Conservation (phyloP, 1,284 basidiomycete species). For the Mycosarcoma maydis region DNA sequence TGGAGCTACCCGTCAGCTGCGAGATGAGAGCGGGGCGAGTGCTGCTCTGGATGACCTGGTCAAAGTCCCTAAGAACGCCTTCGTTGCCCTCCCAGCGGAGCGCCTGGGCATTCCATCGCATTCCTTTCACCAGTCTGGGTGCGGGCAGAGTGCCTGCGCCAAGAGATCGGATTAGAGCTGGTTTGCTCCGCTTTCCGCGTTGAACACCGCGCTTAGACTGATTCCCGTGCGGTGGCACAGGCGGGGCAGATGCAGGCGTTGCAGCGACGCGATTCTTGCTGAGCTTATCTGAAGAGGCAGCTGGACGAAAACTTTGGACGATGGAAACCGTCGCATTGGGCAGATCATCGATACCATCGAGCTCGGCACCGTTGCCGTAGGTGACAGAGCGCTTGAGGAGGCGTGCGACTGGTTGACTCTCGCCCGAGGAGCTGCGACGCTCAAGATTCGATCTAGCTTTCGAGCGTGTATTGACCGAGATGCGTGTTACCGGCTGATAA, state of each 20-base stretch:
- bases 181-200: slow-evolving; percentile 69
- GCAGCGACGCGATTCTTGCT: slow-evolving; percentile 69
- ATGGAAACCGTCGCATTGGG: slow-evolving; percentile 73
- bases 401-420: slow-evolving; percentile 69
- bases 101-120: slow-evolving; percentile 91
- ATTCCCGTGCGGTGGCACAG: background rate
- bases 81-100: slow-evolving; percentile 98
- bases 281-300: slow-evolving; percentile 60
- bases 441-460: slow-evolving; percentile 12
- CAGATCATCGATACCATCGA: slow-evolving; percentile 89
- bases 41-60: slow-evolving; percentile 80
- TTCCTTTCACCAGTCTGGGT: slow-evolving; percentile 71
- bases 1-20: slow-evolving; percentile 49
- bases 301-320: slow-evolving; percentile 11
- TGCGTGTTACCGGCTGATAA: slow-evolving; percentile 23
- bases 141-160: slow-evolving; percentile 32
- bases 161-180: slow-evolving; percentile 52
- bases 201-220: slow-evolving; percentile 26
- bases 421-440: slow-evolving; percentile 18
- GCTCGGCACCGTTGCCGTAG: slow-evolving; percentile 91
- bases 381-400: slow-evolving; percentile 79
- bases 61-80: slow-evolving; percentile 85
- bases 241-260: background rate
- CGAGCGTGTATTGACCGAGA: slow-evolving; percentile 27
- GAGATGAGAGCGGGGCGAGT: slow-evolving; percentile 89